Percentiles rank a stretch among this genome's conserved stretches.
phyloP scores from a whole-genome alignment of 768 basidiomycete species.

The Pleurotus giganteus region DNA sequence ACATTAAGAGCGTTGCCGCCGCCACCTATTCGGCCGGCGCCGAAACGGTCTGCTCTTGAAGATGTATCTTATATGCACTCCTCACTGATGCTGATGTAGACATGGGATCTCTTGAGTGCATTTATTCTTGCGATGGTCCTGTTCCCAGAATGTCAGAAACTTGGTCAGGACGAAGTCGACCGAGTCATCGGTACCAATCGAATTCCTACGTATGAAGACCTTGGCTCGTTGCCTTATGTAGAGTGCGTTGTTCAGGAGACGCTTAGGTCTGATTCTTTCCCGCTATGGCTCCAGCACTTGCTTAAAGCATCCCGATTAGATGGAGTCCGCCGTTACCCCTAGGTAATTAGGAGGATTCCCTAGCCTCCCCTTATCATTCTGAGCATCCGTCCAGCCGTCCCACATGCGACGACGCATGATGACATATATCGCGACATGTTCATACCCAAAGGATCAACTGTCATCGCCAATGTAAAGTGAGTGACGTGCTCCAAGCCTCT shows the following conservation, averaged over 20 bases:
- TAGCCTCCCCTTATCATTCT: background rate
- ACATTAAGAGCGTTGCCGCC: background rate
- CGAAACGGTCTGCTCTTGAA: background rate
- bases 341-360: background rate
- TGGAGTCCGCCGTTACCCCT: slow-evolving; percentile 16
- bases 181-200: slow-evolving; percentile 22
- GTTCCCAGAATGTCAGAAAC: slow-evolving; percentile 22
- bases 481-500: background rate
- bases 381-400: slow-evolving; percentile 19
- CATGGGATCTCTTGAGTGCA: background rate
- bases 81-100: background rate
- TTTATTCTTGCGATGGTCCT: background rate
- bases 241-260: slow-evolving; percentile 46
- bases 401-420: slow-evolving; percentile 27
- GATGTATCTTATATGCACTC: background rate
- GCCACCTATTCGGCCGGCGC: background rate
- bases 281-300: background rate
- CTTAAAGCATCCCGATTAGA: background rate
- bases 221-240: slow-evolving; percentile 19
- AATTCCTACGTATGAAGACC: slow-evolving; percentile 20
- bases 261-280: slow-evolving; percentile 33
- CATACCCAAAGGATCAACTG: slow-evolving; percentile 32
- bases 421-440: slow-evolving; percentile 31
- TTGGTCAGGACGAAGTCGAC: slow-evolving; percentile 26
- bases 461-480: slow-evolving; percentile 34